A percentile compares a stretch with the other conserved stretches of the same genome.
Conservation (phyloP, 2,329 filamentous ascomycete genomes). For the Diplodia intermedia region DNA sequence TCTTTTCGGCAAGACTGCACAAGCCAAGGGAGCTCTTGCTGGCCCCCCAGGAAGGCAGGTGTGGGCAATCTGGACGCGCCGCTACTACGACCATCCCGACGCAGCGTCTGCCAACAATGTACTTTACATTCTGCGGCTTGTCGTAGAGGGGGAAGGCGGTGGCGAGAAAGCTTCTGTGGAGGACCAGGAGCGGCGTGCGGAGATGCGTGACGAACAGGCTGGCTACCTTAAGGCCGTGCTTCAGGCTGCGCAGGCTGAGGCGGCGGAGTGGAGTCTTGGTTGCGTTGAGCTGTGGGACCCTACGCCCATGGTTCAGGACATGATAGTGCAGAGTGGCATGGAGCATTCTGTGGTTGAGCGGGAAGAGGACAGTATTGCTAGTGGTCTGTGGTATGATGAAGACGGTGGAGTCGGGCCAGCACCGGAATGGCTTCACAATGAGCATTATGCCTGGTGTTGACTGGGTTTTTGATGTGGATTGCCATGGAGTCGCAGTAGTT, state of each 20-base stretch:
- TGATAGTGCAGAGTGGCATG: conserved; percentile 33
- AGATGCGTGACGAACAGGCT: conserved; percentile 26
- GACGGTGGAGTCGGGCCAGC: conserved; percentile 29
- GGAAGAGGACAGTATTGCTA: conserved; percentile 69
- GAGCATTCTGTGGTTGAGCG: conserved; percentile 52
- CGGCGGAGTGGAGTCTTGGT: conserved; percentile 69
- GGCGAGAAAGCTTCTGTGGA: too few species aligned
- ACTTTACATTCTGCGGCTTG: conserved; percentile 70
- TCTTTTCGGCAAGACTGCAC: conserved; percentile 62
- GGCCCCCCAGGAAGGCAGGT: conserved; percentile 58
- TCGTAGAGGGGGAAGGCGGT: conserved; percentile 48
- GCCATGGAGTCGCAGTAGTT: too few species aligned
- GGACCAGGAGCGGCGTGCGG: conserved; percentile 28
- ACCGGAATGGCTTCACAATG: conserved; percentile 43
- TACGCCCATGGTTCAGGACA: background rate
- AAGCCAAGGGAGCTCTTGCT: conserved; percentile 71
- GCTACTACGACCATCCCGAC: conserved; percentile 38
- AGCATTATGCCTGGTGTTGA: conserved; percentile 45
- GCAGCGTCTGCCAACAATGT: conserved; percentile 62
- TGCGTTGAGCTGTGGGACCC: conserved; percentile 84
- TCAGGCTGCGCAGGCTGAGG: conserved; percentile 69
- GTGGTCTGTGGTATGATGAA: conserved; percentile 69
- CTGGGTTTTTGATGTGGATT: too few species aligned
- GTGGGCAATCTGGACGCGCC: conserved; percentile 74
- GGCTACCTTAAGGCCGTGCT: conserved; percentile 61